phyloP scores from a whole-genome alignment of 441 rosid genomes.

The Adansonia madagascariensis region DNA sequence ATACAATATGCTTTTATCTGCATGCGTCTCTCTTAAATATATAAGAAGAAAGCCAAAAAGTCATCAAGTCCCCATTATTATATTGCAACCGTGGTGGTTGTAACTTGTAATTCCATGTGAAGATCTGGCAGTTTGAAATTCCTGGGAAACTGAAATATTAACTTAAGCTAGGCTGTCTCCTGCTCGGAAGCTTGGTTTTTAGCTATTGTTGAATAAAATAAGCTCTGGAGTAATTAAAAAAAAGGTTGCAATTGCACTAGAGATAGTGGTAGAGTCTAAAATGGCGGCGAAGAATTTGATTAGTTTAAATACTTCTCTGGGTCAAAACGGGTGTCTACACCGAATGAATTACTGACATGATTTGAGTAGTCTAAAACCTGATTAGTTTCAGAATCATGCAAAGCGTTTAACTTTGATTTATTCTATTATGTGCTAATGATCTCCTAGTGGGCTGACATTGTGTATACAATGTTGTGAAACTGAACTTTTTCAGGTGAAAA shows the following conservation, averaged over 20 bases:
- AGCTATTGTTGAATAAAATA: constrained; percentile 38
- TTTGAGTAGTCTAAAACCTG: neutral
- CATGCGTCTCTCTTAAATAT: constrained; percentile 31
- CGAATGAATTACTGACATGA: neutral
- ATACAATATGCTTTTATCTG: constrained; percentile 28
- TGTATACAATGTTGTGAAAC: neutral
- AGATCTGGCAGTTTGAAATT: constrained; percentile 27
- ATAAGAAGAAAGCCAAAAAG: constrained; percentile 31
- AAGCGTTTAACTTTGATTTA: neutral
- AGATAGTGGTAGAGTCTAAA: neutral
- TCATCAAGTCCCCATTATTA: constrained; percentile 39
- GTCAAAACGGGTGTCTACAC: neutral
- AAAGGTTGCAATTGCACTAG: constrained; percentile 3
- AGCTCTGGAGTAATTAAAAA: constrained; percentile 5
- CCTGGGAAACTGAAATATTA: constrained; percentile 37
- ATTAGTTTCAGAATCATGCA: neutral
- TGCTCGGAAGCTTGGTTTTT: constrained; percentile 35
- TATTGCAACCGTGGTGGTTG: constrained; percentile 36
- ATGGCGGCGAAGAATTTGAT: neutral
- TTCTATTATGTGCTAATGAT: neutral
- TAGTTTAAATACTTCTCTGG: neutral
- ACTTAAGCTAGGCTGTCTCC: constrained; percentile 29
- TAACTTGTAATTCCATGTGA: constrained; percentile 44
- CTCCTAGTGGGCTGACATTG: neutral
- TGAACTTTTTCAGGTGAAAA: constrained; percentile 61